phyloP scores from a whole-genome alignment of 192 early-diverging fungal genomes.

The Piromyces finnis region DNA sequence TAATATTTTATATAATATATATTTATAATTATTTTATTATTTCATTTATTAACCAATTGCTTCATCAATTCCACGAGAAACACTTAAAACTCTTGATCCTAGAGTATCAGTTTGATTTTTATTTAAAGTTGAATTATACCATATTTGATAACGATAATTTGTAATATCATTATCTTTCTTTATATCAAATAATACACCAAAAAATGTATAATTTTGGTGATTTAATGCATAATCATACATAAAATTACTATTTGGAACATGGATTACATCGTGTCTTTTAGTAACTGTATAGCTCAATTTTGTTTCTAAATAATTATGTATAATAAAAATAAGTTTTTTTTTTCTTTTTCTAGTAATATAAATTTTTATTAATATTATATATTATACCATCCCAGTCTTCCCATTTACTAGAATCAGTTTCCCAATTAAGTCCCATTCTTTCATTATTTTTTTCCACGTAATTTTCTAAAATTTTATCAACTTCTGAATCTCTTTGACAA shows the following conservation, averaged over 20 bases:
- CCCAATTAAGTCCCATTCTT: not conserved
- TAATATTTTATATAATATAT: not conserved
- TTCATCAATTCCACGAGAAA: constrained; percentile 50
- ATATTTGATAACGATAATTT: constrained; percentile 54
- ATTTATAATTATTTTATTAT: not conserved
- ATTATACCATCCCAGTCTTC: not conserved
- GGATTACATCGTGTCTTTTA: constrained; percentile 22
- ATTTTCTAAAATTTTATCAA: not conserved
- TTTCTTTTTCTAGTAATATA: no score
- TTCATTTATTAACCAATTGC: constrained; percentile 22
- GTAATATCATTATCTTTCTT: not conserved
- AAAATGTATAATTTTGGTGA: constrained; percentile 47
- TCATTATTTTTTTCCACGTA: not conserved
- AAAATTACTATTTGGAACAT: constrained; percentile 27
- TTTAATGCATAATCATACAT: constrained; percentile 50
- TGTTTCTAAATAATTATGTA: constrained; percentile 1
- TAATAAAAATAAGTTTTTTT: constrained; percentile 1
- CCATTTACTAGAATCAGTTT: not conserved
- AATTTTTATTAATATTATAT: no score
- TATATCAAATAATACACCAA: constrained; percentile 14
- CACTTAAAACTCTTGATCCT: constrained; percentile 30
- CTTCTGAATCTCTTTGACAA: not conserved
- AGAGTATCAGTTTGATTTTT: constrained; percentile 44
- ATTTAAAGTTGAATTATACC: constrained; percentile 43
- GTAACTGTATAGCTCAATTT: constrained; percentile 9